Evolutionary conservation across 495 filamentous ascomycete species (phyloP), one percentile per base, ranked within the genome.

Genomic region (Talaromyces borbonicus): DNA sequence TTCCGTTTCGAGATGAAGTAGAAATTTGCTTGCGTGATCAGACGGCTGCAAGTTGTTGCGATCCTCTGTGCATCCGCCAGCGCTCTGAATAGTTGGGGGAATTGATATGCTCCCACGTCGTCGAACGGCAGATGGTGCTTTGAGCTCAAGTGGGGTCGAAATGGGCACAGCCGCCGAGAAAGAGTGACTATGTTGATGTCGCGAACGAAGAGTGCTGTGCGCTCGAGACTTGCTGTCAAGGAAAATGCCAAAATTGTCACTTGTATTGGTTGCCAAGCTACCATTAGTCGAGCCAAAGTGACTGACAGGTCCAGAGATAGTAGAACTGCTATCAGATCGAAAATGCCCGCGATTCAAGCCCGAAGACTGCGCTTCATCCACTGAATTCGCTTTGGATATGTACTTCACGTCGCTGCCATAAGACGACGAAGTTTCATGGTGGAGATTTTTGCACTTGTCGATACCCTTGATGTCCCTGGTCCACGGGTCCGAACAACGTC

Each of bases 241-340:
- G 2, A 23, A 23, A 8, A 16, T 23, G 15, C 4, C 38, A 26
- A 24, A 25, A 23, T 18, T 41, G 8, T 26, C 38, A 23, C 20
- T 16, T 9, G 24, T 23, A 26, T 41, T 41, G 5, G 38, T 41
- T 7, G 23, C 38, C 22, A 26, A 15, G 19, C 38, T 41, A 18
- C 38, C 38, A 11, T 41, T 41, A n/a, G 38, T 41, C 20, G 38
- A 41, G 38, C 38, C 38, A 41, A 41, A 25, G 18, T 41, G 38
- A 26, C 38, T 41, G 16, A 41, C 4, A 14, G 35, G 11, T 23
- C 38, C 38, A 1, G 38, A 25, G 38, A 26, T 7, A 19, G 38
- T 41, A 24, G 38, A 41, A 23, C 38, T 41, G 22, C 20, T 41
- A 23, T 23, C 38, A 26, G 38, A 41, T 6, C 38, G n/a, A 25